Percentiles rank a stretch among this genome's conserved stretches.
These are phyloP conservation scores for Onygenales sp. DNA, from an alignment of 2,329 filamentous ascomycete species.

Conservation along the genomic window DNA sequence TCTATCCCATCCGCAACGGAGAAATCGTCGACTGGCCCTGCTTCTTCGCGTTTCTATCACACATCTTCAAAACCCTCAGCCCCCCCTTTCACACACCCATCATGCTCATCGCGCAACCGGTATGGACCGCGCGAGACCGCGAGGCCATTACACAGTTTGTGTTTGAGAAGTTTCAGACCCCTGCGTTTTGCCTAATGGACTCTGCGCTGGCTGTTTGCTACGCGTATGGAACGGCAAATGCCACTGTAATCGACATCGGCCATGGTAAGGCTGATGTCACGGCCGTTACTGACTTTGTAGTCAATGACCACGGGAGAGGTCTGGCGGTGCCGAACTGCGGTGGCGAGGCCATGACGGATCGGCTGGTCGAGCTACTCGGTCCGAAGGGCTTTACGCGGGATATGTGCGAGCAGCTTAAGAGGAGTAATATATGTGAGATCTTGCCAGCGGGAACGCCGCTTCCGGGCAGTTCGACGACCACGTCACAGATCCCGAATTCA, in stretches of 20 bases:
- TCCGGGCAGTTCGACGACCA: constrained; percentile 39
- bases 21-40: constrained; percentile 83
- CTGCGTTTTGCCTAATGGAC: constrained; percentile 83
- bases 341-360: constrained; percentile 75
- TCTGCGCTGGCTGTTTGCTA: constrained; percentile 71
- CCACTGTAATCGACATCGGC: constrained; percentile 85
- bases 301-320: constrained; percentile 59
- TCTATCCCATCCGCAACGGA: constrained; percentile 76
- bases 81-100: constrained; percentile 92
- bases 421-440: constrained; percentile 54
- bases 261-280: constrained; percentile 89
- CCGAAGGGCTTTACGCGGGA: constrained; percentile 49
- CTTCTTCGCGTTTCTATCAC: constrained; percentile 85
- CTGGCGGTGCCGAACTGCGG: constrained; percentile 59
- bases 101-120: constrained; percentile 77
- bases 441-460: constrained; percentile 45
- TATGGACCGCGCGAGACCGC: constrained; percentile 80
- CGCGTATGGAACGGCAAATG: constrained; percentile 71
- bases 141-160: constrained; percentile 87
- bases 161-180: constrained; percentile 94
- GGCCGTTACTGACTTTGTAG: constrained; percentile 71
- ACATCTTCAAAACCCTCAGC: constrained; percentile 81
- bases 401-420: constrained; percentile 58
- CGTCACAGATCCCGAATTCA: constrained; percentile 39
- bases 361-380: constrained; percentile 57